Evolutionary conservation across 2,329 filamentous ascomycete genomes (phyloP), one percentile per base, ranked within the genome.

Genomic region (Bipolaris gigantea): DNA sequence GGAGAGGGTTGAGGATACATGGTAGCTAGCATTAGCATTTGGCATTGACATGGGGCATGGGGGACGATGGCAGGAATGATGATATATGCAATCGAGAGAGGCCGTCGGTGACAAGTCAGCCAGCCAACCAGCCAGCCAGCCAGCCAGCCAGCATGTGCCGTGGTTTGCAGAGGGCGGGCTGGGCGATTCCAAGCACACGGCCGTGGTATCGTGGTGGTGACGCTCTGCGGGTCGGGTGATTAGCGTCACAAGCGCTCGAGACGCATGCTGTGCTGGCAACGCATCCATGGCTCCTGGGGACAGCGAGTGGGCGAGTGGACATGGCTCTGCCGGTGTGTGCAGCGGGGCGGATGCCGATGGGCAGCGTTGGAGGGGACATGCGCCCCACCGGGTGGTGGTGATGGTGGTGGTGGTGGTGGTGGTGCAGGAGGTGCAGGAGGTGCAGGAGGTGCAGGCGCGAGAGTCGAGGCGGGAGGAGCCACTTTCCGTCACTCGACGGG

Each of bases 181-280:
- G 56, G 57, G 55, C 53, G 27, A 60, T 61, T 58, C 67, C 64
- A 67, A 56, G 62, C 40, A 60, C 62, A 65, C 61, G 67, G 69
- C 64, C 62, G 53, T 65, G 65, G 63, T 53, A 67, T 60, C 58
- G 50, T 45, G 54, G 52, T 42, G 56, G 58, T 59, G 61, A 57
- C 56, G 57, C 43, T 59, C 36, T 42, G 34, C 44, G 53, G 54
- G 25, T 60, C 60, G 63, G 60, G 41, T 64, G 62, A 66, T 71
- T 66, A 64, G 66, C 61, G 62, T 65, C 62, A 61, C 65, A 64
- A 66, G 64, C 65, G 66, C 65, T 63, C 56, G 55, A 50, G 50
- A 62, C 66, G 70, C 70, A 72, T 65, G 70, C 69, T 72, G 62
- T 55, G 71, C 65, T 73, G 70, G 70, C 71, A 71, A 61, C 67